A percentile compares a stretch with the other conserved stretches of the same genome.
Conservation (phyloP, 371 early-diverging fungal species). For the Apophysomyces variabilis region DNA sequence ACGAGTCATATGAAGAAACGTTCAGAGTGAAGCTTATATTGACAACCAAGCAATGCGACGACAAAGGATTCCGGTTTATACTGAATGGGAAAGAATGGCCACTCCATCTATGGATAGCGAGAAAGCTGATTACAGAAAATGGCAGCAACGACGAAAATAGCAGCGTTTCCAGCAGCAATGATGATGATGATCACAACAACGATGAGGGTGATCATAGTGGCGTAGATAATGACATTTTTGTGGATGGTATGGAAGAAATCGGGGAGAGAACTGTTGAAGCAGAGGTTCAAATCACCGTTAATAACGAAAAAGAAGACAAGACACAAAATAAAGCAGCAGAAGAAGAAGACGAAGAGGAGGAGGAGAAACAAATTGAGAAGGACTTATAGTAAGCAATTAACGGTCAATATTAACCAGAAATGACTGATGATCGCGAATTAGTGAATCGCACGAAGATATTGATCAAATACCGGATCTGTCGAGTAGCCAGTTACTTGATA, state of each 20-base stretch:
- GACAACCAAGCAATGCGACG: slow-evolving; percentile 4
- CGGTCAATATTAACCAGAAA: too few relatives aligned
- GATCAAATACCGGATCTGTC: neutral
- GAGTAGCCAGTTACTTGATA: slow-evolving; percentile 5
- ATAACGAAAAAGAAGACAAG: too few relatives aligned
- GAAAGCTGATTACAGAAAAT: neutral
- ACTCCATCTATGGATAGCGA: slow-evolving; percentile 19
- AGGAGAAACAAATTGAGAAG: too few relatives aligned
- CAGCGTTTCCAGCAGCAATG: neutral
- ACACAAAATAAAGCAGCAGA: neutral
- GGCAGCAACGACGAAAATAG: neutral
- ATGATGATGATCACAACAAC: neutral
- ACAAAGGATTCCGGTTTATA: slow-evolving; percentile 11
- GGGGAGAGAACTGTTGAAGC: slow-evolving; percentile 1
- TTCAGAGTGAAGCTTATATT: slow-evolving; percentile 13
- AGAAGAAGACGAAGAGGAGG: neutral
- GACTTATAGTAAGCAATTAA: too few relatives aligned
- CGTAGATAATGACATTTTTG: slow-evolving; percentile 41
- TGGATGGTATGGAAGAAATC: slow-evolving; percentile 38
- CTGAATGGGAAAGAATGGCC: slow-evolving; percentile 48
- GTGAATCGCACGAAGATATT: neutral
- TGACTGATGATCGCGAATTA: neutral
- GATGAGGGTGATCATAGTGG: slow-evolving; percentile 44
- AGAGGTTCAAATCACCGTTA: too few relatives aligned
- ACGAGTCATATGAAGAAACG: neutral